A percentile compares a stretch with the other conserved stretches of the same genome.
phyloP scores from a whole-genome alignment of 805 yeast species.

The Komagataella pseudopastoris region DNA sequence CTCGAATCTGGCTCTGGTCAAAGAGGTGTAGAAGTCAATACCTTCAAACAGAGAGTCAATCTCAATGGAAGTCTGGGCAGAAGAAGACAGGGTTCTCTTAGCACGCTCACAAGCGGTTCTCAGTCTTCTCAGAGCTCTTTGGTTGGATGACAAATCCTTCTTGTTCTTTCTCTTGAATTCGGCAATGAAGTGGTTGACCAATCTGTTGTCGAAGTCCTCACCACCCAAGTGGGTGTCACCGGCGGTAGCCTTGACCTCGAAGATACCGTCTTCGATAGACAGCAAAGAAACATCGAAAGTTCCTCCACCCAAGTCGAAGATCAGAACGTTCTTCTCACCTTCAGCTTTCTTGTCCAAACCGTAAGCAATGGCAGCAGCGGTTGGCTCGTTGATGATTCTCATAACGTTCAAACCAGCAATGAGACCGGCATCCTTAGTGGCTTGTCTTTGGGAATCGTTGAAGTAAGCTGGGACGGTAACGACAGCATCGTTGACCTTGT shows the following conservation, averaged over 20 bases:
- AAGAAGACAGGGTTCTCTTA: slow-evolving; percentile 94
- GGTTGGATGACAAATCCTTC: slow-evolving; percentile 86
- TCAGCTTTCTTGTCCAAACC: slow-evolving; percentile 44
- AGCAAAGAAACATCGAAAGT: slow-evolving; percentile 72
- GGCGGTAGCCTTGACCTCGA: slow-evolving; percentile 72
- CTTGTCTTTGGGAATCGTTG: slow-evolving; percentile 72
- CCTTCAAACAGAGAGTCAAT: slow-evolving; percentile 93
- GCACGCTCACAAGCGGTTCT: slow-evolving; percentile 99
- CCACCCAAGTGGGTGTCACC: slow-evolving; percentile 84
- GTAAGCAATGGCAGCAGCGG: slow-evolving; percentile 78
- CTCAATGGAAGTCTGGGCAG: slow-evolving; percentile 91
- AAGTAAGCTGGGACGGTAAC: slow-evolving; percentile 80
- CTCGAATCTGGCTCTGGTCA: slow-evolving; percentile 96
- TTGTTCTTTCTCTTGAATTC: slow-evolving; percentile 98
- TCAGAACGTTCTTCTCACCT: slow-evolving; percentile 39
- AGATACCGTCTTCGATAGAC: slow-evolving; percentile 70
- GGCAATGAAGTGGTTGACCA: slow-evolving; percentile 81
- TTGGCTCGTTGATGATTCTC: slow-evolving; percentile 73
- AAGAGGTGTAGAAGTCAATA: slow-evolving; percentile 89
- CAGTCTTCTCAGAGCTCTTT: slow-evolving; percentile 96
- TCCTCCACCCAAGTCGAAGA: slow-evolving; percentile 76
- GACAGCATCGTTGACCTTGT: slow-evolving; percentile 53
- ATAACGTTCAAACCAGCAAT: slow-evolving; percentile 65
- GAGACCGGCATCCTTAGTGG: slow-evolving; percentile 69
- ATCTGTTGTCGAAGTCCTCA: slow-evolving; percentile 67